Conservation (phyloP, 139 green algal genomes). For the Coelastrella sp. region DNA sequence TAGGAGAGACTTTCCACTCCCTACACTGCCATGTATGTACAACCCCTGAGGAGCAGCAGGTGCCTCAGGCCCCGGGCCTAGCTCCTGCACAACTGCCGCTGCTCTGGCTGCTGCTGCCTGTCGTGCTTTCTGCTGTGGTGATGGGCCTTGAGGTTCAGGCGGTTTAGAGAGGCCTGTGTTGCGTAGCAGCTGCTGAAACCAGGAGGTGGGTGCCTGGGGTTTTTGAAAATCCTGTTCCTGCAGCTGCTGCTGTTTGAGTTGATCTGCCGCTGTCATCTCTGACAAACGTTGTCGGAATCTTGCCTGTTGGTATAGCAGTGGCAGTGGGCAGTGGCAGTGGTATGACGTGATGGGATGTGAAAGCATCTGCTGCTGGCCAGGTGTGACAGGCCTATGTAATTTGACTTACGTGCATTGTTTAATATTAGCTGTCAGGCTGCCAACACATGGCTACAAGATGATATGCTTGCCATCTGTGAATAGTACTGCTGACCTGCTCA, state of each 20-base stretch:
- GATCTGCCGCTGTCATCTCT: background rate
- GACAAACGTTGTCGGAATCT: background rate
- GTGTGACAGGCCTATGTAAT: no score
- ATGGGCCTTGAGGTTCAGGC: background rate
- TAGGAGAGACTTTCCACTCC: constrained; percentile 77
- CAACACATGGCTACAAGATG: no score
- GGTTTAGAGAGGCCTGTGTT: background rate
- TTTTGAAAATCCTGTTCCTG: constrained; percentile 20
- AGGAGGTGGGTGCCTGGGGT: constrained; percentile 29
- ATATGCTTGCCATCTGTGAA: no score
- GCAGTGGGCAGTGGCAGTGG: background rate
- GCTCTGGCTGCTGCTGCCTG: constrained; percentile 22
- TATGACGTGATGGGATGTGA: no score
- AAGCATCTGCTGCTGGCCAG: no score
- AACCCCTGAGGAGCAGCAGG: constrained; percentile 62
- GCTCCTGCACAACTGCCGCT: constrained; percentile 34
- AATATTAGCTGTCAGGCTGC: no score
- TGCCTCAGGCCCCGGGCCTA: constrained; percentile 47
- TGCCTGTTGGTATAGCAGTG: background rate
- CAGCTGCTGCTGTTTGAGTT: constrained; percentile 8
- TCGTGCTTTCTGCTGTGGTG: constrained; percentile 13
- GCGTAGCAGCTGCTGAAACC: background rate
- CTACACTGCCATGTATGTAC: constrained; percentile 78
- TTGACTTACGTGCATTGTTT: no score
- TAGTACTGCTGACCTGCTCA: background rate